These are phyloP conservation scores for Yarrowia osloensis DNA, from an alignment of 805 yeast genomes.

Conservation along the genomic window DNA sequence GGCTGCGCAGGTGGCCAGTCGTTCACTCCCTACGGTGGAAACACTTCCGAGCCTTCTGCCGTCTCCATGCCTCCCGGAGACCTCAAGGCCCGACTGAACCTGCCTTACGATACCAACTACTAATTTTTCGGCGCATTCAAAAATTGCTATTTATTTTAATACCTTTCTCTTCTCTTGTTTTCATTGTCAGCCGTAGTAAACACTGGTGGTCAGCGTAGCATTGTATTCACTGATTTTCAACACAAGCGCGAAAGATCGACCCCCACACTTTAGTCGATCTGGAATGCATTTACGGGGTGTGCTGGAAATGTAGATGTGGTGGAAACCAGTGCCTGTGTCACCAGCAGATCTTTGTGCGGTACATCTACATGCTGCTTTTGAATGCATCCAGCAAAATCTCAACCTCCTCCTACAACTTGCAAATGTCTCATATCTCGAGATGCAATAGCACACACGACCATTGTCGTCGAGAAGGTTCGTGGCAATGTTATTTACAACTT, in stretches of 20 bases:
- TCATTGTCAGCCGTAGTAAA: not conserved
- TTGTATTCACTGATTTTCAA: not conserved
- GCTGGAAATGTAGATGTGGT: too few relatives aligned
- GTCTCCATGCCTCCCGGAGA: not conserved
- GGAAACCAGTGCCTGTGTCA: too few relatives aligned
- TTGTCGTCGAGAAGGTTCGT: not conserved
- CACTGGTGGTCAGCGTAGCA: not conserved
- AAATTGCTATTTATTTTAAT: conserved; percentile 1
- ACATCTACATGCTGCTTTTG: too few relatives aligned
- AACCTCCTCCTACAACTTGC: too few relatives aligned
- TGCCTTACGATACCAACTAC: not conserved
- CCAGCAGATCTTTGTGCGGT: too few relatives aligned
- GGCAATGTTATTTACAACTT: not conserved
- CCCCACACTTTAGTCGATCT: not conserved
- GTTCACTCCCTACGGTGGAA: not conserved
- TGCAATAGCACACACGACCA: not conserved
- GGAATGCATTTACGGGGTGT: not conserved
- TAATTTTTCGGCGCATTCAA: not conserved
- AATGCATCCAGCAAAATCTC: too few relatives aligned
- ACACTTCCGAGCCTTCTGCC: not conserved
- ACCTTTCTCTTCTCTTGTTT: not conserved
- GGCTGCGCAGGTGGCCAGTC: not conserved
- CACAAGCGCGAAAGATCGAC: not conserved
- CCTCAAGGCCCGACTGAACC: not conserved
- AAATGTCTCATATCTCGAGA: not conserved